phyloP scores from a whole-genome alignment of 2,329 filamentous ascomycete species.

The Fusarium protoensiforme region DNA sequence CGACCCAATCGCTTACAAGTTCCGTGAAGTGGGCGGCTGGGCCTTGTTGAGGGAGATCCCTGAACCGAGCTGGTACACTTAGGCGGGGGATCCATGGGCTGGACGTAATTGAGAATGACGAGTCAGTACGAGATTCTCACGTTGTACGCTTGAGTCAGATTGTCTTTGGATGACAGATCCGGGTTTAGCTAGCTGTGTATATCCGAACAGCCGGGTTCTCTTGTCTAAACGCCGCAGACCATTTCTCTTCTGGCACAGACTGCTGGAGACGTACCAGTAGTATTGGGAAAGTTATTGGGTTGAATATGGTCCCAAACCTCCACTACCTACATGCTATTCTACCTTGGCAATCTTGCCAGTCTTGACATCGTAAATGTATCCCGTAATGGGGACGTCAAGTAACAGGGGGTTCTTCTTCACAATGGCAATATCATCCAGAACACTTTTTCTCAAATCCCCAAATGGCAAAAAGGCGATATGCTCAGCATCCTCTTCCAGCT shows the following conservation, averaged over 20 bases:
- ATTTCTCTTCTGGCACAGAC: neutral
- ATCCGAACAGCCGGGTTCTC: neutral
- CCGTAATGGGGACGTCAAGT: neutral
- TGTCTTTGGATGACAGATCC: neutral
- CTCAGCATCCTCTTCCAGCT: neutral
- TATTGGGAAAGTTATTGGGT: neutral
- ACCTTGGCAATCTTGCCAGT: neutral
- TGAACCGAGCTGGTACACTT: neutral
- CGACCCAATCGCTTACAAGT: neutral
- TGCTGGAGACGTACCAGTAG: neutral
- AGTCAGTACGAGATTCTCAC: neutral
- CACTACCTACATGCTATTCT: neutral
- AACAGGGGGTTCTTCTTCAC: neutral
- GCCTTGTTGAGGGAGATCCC: neutral
- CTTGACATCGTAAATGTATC: neutral
- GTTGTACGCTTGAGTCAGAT: neutral
- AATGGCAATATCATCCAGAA: neutral
- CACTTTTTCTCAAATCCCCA: neutral
- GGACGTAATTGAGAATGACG: neutral
- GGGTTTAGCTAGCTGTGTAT: neutral
- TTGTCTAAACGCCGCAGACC: neutral
- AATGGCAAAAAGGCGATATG: neutral
- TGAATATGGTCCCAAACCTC: rapidly evolving
- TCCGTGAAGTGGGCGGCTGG: neutral
- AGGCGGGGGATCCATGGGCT: neutral